Conservation (phyloP, 1,284 basidiomycete genomes). For the Sporisorium graminicola region DNA sequence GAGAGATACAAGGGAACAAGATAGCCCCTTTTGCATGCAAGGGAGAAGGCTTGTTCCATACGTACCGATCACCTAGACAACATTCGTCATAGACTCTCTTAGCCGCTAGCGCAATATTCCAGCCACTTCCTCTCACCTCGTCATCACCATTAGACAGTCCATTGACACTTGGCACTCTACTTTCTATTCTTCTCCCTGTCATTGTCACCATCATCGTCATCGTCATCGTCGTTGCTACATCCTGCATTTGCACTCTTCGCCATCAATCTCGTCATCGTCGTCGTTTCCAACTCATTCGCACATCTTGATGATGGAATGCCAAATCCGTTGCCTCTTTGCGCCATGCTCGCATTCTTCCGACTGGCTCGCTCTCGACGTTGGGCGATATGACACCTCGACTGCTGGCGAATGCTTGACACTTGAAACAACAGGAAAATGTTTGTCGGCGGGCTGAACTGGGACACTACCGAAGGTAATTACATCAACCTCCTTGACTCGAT, state of each 20-base stretch:
- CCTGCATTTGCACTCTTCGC: slow-evolving; percentile 7
- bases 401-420: slow-evolving; percentile 5
- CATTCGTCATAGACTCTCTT: background rate
- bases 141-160: slow-evolving; percentile 14
- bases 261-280: slow-evolving; percentile 9
- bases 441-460: slow-evolving; percentile 95
- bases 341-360: no score
- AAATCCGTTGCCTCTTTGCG: slow-evolving; percentile 25
- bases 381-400: slow-evolving; percentile 4
- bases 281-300: slow-evolving; percentile 1
- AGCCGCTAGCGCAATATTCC: background rate
- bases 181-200: slow-evolving; percentile 1
- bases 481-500: background rate
- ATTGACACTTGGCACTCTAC: slow-evolving; percentile 27
- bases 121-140: background rate
- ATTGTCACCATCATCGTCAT: slow-evolving; percentile 7
- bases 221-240: slow-evolving; percentile 19
- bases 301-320: slow-evolving; percentile 40
- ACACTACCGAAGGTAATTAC: slow-evolving; percentile 84
- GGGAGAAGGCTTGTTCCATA: slow-evolving; percentile 27
- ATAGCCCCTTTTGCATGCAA: slow-evolving; percentile 16
- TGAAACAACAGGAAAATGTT: slow-evolving; percentile 92
- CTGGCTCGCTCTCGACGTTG: slow-evolving; percentile 25
- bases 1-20: slow-evolving; percentile 5
- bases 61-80: background rate